Evolutionary conservation across 225 moss, liverwort and hornwort genomes (phyloP).

Genomic region (Neckera pumila): DNA sequence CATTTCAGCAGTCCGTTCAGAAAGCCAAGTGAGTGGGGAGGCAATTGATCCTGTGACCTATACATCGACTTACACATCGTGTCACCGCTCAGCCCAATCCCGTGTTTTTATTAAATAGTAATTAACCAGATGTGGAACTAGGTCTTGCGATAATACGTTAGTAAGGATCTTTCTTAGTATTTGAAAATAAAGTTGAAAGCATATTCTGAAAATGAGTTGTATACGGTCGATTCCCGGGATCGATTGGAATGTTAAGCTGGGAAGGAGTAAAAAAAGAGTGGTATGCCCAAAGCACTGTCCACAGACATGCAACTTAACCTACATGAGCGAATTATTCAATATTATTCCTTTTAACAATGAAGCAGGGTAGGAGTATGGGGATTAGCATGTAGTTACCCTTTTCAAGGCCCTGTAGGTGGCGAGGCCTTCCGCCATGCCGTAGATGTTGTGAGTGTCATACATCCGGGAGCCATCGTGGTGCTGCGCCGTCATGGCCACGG

Average conservation of each 20-base stretch:
- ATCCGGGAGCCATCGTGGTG: constrained; percentile 42
- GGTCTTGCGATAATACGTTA: neutral
- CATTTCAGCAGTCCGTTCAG: neutral
- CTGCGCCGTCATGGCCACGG: constrained; percentile 38
- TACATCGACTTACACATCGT: neutral
- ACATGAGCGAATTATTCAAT: neutral
- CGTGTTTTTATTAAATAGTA: too few relatives aligned
- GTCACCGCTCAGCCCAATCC: neutral
- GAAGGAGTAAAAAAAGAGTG: neutral
- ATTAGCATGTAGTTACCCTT: neutral
- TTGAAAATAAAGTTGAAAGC: neutral
- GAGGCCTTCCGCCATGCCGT: constrained; percentile 49
- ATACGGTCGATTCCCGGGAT: too few relatives aligned
- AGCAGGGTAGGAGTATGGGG: neutral
- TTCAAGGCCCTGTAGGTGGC: constrained; percentile 33
- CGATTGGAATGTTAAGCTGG: too few relatives aligned
- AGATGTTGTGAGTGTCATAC: constrained; percentile 64
- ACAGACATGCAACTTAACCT: neutral
- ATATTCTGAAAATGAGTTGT: neutral
- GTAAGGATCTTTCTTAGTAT: too few relatives aligned
- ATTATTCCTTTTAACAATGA: neutral
- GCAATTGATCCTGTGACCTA: neutral
- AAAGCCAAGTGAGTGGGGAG: neutral
- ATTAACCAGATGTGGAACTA: neutral
- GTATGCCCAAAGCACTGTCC: neutral